Conservation (phyloP, 768 basidiomycete genomes). For the Lactifluus hygrophoroides region DNA sequence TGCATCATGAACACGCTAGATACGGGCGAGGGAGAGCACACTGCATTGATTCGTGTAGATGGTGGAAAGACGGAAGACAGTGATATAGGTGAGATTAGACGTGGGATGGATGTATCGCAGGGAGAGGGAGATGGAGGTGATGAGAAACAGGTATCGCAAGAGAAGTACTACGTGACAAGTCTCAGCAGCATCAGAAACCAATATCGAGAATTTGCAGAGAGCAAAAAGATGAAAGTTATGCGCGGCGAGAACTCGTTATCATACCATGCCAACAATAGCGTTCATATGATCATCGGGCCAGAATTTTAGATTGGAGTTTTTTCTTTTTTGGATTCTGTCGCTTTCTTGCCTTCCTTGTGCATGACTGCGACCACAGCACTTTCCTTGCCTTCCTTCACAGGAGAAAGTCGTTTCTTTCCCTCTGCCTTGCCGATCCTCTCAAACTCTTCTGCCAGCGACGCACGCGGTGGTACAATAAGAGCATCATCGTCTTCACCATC, state of each 20-base stretch:
- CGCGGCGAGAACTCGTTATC: not conserved
- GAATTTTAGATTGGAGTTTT: not conserved
- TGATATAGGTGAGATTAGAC: not conserved
- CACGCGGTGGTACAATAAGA: constrained; percentile 1
- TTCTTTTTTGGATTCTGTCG: not conserved
- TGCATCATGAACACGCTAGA: not conserved
- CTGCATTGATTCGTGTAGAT: not conserved
- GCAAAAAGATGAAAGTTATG: not conserved
- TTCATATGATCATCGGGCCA: not conserved
- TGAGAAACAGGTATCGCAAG: constrained; percentile 9
- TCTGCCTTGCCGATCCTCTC: constrained; percentile 12
- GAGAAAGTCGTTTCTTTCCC: not conserved
- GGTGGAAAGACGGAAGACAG: not conserved
- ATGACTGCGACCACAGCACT: not conserved
- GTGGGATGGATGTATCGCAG: constrained; percentile 8
- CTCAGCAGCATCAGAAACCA: constrained; percentile 8
- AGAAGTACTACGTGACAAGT: constrained; percentile 1
- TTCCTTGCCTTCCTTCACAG: not conserved
- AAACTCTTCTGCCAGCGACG: constrained; percentile 14
- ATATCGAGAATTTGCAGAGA: not conserved
- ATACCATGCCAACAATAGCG: not conserved
- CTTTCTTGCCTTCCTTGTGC: not conserved
- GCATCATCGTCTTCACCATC: constrained; percentile 8
- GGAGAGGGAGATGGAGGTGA: not conserved
- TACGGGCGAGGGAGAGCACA: not conserved